Percentiles rank a stretch among this genome's conserved stretches.
Conservation (phyloP, 1,284 basidiomycete species). For the Ceraceosorus bombacis region DNA sequence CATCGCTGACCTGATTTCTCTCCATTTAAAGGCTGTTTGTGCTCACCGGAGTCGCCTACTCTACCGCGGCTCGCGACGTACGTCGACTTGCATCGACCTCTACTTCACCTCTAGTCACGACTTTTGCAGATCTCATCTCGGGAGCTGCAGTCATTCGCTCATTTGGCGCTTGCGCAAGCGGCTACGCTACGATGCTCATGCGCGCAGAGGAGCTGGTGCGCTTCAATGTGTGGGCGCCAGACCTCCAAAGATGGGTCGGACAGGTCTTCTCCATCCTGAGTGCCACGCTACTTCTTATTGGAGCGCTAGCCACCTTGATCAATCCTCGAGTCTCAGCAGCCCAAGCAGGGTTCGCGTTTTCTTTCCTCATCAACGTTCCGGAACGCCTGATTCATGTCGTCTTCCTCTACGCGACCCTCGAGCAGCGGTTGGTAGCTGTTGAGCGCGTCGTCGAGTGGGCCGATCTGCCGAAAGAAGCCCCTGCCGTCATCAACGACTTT, state of each 20-base stretch:
- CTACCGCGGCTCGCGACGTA: conserved; percentile 53
- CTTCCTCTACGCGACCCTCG: conserved; percentile 20
- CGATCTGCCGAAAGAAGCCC: conserved; percentile 15
- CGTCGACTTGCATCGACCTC: conserved; percentile 42
- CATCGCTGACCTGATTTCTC: too few species aligned
- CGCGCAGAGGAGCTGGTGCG: conserved; percentile 52
- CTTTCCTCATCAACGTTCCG: conserved; percentile 43
- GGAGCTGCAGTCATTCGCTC: conserved; percentile 54
- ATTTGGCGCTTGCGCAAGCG: conserved; percentile 53
- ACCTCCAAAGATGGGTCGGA: conserved; percentile 22
- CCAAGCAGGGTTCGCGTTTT: conserved; percentile 37
- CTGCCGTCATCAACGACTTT: not conserved
- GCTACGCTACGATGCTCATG: conserved; percentile 50
- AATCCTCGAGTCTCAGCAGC: conserved; percentile 47
- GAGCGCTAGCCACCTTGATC: conserved; percentile 50
- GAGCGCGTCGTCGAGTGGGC: conserved; percentile 53
- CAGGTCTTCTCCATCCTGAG: conserved; percentile 50
- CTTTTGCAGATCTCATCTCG: conserved; percentile 47
- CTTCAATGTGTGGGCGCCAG: conserved; percentile 34
- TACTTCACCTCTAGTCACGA: conserved; percentile 45
- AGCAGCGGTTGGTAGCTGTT: conserved; percentile 33
- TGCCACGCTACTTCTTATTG: conserved; percentile 51
- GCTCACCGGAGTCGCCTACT: conserved; percentile 51
- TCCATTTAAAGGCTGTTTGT: conserved; percentile 43
- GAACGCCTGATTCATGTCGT: conserved; percentile 48